Percentiles rank a stretch among this genome's conserved stretches.
phyloP scores from a whole-genome alignment of 768 basidiomycete species.

The Sutorius australiensis region DNA sequence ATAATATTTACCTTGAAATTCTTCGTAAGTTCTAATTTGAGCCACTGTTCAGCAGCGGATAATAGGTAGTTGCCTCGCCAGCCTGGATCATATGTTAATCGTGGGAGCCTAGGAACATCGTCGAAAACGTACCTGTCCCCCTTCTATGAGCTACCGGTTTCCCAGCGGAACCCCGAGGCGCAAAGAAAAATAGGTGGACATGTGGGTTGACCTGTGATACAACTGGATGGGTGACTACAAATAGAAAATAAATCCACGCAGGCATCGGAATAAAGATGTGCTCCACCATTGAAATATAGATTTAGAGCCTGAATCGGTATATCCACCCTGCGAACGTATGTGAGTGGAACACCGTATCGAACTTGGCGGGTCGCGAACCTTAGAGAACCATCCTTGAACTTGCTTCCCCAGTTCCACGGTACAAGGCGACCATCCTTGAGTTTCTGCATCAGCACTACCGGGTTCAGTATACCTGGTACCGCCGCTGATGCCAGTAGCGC shows the following conservation, averaged over 20 bases:
- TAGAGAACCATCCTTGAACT: slow-evolving; percentile 90
- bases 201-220: slow-evolving; percentile 93
- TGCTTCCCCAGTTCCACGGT: slow-evolving; percentile 93
- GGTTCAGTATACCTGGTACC: slow-evolving; percentile 92
- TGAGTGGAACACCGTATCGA: background rate
- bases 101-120: background rate
- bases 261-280: background rate
- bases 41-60: slow-evolving; percentile 90
- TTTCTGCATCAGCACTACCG: slow-evolving; percentile 94
- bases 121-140: slow-evolving; percentile 62
- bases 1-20: slow-evolving; percentile 70
- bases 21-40: slow-evolving; percentile 94
- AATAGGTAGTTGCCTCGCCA: slow-evolving; percentile 95
- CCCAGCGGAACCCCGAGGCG: slow-evolving; percentile 82
- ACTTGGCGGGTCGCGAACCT: slow-evolving; percentile 41
- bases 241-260: background rate
- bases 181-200: slow-evolving; percentile 94
- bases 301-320: slow-evolving; percentile 89
- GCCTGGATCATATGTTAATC: slow-evolving; percentile 39
- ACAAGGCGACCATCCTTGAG: slow-evolving; percentile 71
- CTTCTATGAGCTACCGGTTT: slow-evolving; percentile 93
- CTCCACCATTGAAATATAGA: slow-evolving; percentile 78
- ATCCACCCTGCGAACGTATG: slow-evolving; percentile 61
- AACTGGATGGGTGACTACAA: slow-evolving; percentile 80
- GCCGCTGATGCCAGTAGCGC: slow-evolving; percentile 86